These are phyloP conservation scores for Aspergillus amoenus DNA, from an alignment of 2,329 filamentous ascomycete genomes.

Conservation along the genomic window DNA sequence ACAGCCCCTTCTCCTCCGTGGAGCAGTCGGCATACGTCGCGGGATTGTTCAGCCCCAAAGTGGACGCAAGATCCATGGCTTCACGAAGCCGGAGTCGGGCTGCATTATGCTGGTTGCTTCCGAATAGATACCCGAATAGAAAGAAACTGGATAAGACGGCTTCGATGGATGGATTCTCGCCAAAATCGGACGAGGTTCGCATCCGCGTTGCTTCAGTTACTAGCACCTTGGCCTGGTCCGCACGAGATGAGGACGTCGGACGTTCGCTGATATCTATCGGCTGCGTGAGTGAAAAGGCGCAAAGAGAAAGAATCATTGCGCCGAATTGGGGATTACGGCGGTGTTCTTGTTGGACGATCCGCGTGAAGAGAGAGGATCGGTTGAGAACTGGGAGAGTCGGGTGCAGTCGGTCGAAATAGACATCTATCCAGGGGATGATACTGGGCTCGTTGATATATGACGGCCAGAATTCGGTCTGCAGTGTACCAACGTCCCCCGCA, in stretches of 20 bases:
- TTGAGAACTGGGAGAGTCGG: conserved; percentile 44
- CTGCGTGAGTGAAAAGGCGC: conserved; percentile 46
- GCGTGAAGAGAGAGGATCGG: conserved; percentile 42
- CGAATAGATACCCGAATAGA: conserved; percentile 70
- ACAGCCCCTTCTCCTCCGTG: conserved; percentile 40
- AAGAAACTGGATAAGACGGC: conserved; percentile 69
- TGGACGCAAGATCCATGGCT: conserved; percentile 50
- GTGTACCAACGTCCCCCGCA: too few relatives aligned
- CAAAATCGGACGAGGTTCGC: conserved; percentile 43
- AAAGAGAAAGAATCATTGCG: conserved; percentile 44
- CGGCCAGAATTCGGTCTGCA: conserved; percentile 35
- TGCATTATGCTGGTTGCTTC: conserved; percentile 70
- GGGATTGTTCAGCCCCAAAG: conserved; percentile 42
- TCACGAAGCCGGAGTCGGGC: conserved; percentile 78
- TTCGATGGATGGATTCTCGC: conserved; percentile 42
- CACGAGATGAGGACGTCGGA: conserved; percentile 33
- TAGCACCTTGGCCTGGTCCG: conserved; percentile 41
- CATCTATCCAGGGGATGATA: conserved; percentile 44
- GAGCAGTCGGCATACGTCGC: conserved; percentile 38
- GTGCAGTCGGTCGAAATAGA: conserved; percentile 47
- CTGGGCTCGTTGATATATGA: conserved; percentile 40
- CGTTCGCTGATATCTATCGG: conserved; percentile 46
- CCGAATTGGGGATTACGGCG: conserved; percentile 45
- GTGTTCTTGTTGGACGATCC: conserved; percentile 44
- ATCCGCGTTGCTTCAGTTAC: conserved; percentile 46